Evolutionary conservation across 495 filamentous ascomycete species (phyloP), one percentile per base, ranked within the genome.

Genomic region (Aspergillus affinis): DNA sequence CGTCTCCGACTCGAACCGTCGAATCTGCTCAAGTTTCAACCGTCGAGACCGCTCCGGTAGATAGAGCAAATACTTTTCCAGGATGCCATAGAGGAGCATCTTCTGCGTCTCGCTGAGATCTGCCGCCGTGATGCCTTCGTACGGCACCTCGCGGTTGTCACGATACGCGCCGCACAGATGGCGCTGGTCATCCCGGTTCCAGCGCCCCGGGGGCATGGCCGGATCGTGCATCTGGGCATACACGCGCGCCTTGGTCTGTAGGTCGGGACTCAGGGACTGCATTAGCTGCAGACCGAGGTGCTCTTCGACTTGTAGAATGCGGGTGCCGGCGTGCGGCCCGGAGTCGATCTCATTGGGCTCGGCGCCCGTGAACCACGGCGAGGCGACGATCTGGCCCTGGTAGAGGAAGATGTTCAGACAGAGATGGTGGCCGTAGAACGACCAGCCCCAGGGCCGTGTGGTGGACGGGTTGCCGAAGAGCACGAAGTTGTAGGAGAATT

Each of bases 371-470:
- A 92, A 92, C 75, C 84, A 88, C 2, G 89, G 89, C 12, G 80
- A 81, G 15, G 87, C 77, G 26, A 90, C 72, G 53, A 89, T 82
- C 66, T 89, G 85, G 6, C 74, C 70, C 36, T 71, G 74, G 59
- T 84, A 77, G 30, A 90, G 73, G 64, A 91, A 87, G 44, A 90
- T 75, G 67, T 84, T 84, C 21, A 91, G 74, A 56, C 86, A 90
- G 6, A 91, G 76, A 61, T 92, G 89, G 71, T 92, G 89, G 19
- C 89, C 89, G 76, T 88, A 92, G 70, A 90, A 86, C 0, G 83
- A 82, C 69, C 80, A 90, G 30, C 89, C 89, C 88, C 88, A 92
- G 7, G 88, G 84, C 10, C 69, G 46, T 12, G 69, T 62, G 5
- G 70, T 63, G 1, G 81, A 84, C 3, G 87, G 85, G 1, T 61